Evolutionary conservation across 768 basidiomycete species (phyloP), one percentile per base, ranked within the genome.

Genomic region (Daedaleopsis nitida): DNA sequence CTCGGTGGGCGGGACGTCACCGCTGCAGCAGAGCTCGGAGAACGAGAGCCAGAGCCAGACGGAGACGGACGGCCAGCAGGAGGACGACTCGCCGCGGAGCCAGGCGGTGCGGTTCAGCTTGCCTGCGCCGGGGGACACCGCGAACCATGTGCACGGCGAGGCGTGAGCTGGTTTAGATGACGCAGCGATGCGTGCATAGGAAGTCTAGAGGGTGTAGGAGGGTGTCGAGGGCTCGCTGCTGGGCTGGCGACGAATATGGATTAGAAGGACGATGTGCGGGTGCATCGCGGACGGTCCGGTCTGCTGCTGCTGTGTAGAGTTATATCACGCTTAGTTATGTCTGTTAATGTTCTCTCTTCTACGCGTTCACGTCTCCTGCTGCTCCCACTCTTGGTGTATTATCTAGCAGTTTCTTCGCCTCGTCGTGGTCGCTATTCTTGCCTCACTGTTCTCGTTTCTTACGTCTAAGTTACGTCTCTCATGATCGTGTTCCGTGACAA

Each of bases 71-170:
- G 68, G 62, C 5, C 6, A 64, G 63, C 52, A 56, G 35, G 62
- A 59, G 44, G 56, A 66, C 16, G 66, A 68, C 54, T 65, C 64
- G 44, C 65, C 67, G 19, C 49, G 64, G 48, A 65, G 56, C 53
- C 59, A 60, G 54, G 27, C 27, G 27, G 67, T 68, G 52, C 55
- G 67, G 23, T 68, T 68, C 60, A 64, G 61, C 51, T 57, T 68
- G 43, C 67, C 67, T 9, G 50, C 51, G 14, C 52, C 52, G 34
- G 21, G 47, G 61, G 52, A 42, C 39, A 42, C 39, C 13, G 39
- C 39, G 39, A 42, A 42, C 39, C 39, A 42, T 17, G 39, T 42
- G 39, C 39, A 42, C 17, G 39, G 47, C 11, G 7, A 48, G 19
- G 2, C 47, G 3, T 48, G 43, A 44, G 16, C 43, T 16, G 43